Conservation (phyloP, 208 protist genomes). For the Trichomonas tenax region DNA sequence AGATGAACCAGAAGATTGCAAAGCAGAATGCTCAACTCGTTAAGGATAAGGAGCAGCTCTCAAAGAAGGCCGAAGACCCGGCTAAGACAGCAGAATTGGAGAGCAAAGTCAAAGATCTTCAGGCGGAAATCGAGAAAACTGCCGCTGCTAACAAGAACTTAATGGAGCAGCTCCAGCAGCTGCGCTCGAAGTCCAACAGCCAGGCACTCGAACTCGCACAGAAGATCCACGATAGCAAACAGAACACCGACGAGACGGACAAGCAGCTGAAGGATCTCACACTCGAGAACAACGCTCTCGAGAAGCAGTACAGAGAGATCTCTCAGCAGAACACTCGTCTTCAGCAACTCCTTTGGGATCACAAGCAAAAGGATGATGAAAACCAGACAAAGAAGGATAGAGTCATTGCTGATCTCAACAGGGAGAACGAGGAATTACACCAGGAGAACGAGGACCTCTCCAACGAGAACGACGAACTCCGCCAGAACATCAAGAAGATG, state of each 20-base stretch:
- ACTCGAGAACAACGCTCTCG: background rate
- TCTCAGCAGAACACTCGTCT: background rate
- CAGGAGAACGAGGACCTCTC: background rate
- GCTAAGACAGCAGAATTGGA: no score
- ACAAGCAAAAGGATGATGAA: background rate
- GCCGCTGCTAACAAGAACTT: no score
- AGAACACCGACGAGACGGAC: background rate
- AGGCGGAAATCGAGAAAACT: no score
- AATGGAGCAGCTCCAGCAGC: no score
- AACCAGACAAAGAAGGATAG: background rate
- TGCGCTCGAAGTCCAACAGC: no score
- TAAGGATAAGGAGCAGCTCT: no score
- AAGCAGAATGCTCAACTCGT: no score
- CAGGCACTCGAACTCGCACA: no score
- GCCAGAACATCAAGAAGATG: background rate
- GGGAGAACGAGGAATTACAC: background rate
- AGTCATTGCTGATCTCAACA: background rate
- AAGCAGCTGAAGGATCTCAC: background rate
- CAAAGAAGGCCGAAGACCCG: no score
- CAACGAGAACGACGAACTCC: background rate
- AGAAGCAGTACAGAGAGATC: background rate
- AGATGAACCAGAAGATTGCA: no score
- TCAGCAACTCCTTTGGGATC: background rate
- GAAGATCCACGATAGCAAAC: no score
- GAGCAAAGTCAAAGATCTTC: no score